Base-by-base conservation (phyloP, 1,139 yeast species). In the Kurtzmaniella natalensis region DNA sequence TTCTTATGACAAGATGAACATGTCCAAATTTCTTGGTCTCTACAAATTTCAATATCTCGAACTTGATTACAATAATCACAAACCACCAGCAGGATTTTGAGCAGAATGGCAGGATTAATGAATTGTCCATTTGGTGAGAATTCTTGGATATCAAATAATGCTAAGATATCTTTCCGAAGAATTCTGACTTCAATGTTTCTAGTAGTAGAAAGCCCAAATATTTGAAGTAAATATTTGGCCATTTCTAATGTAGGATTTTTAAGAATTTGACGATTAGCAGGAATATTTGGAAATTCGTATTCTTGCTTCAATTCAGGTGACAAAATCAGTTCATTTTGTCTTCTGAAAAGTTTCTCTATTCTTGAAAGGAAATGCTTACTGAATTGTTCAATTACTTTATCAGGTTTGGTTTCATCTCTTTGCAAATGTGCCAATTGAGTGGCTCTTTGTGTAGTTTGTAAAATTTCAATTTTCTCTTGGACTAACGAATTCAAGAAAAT, bases 1-100 rank as follows among this genome's bases (percentile, higher is more conserved):
- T 74, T 67, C 38, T 69, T 72, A 21, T 67, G 72, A 54, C 99
- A 94, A 23, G 72, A 72, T 9, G 68, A 64, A 58, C 99, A 94
- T 8, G 59, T 57, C 82, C 92, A 86, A 8, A 80, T 58, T 5
- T 50, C 36, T 45, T 54, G 30, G 45, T 81, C 87, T 28, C 81
- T 76, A 56, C 97, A 92, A 34, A 89, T 64, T 58, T 92, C 97
- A 32, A 92, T 64, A 46, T 86, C 95, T 27, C 81, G 67, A 23
- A 81, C 75, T 45, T 64, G 73, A 44, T 79, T 81, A 59, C 99
- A 94, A 47, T 81, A 73, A 39, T 77, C 84, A 62, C 98, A 92
- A 10, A 84, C 67, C 4, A 87, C 71, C 34, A 81, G 81, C 3
- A 83, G 75, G 3, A 92, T 57, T 26, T 70, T 63, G 42, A 92